Conservation (phyloP, 169 alveolate genomes). For the Cryptosporidium tyzzeri region DNA sequence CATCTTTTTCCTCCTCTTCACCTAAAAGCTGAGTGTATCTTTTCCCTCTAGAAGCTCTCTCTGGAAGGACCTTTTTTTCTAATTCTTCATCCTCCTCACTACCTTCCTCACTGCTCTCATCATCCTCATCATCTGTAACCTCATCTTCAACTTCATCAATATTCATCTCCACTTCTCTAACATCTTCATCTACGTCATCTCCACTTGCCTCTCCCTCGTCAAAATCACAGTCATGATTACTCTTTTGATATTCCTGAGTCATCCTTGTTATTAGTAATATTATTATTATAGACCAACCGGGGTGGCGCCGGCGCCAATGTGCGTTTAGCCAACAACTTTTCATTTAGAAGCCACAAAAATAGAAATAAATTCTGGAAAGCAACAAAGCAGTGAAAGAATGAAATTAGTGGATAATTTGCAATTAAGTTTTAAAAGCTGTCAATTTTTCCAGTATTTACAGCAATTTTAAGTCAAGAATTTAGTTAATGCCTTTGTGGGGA, state of each 20-base stretch:
- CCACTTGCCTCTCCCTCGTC: neutral
- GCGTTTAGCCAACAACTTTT: neutral
- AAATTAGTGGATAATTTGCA: neutral
- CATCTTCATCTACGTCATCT: neutral
- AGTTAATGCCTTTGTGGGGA: neutral
- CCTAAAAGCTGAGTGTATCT: slow-evolving; percentile 76
- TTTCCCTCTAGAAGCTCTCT: slow-evolving; percentile 77
- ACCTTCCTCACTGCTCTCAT: slow-evolving; percentile 2
- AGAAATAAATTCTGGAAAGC: too few species aligned
- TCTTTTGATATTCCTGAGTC: slow-evolving; percentile 4
- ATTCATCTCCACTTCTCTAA: neutral
- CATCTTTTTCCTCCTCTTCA: slow-evolving; percentile 77
- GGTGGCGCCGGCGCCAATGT: neutral
- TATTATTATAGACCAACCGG: neutral
- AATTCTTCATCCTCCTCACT: slow-evolving; percentile 11
- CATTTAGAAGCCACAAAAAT: neutral
- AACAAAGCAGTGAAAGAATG: too few species aligned
- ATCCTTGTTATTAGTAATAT: neutral
- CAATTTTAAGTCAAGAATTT: neutral
- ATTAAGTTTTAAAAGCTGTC: too few species aligned
- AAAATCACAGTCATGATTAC: neutral
- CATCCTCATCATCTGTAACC: neutral
- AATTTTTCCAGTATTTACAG: neutral
- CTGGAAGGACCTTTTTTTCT: slow-evolving; percentile 74
- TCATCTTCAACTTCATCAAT: neutral